Conservation (phyloP, 352 stramenopile species). For the Phytophthora ramorum region DNA sequence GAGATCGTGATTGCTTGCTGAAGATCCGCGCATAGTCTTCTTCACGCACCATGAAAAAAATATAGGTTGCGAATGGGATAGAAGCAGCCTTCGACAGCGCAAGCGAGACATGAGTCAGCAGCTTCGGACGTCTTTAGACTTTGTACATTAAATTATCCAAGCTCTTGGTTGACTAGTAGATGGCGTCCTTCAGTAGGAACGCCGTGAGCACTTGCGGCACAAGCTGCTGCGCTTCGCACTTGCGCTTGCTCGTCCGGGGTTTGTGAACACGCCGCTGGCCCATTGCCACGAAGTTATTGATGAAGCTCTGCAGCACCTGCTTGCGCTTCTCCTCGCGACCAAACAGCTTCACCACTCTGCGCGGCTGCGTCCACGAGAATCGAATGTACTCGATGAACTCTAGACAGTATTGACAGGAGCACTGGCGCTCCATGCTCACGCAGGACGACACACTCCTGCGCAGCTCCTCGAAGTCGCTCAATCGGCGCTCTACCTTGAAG, state of each 20-base stretch:
- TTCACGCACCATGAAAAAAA: neutral
- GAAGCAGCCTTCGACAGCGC: too few relatives aligned
- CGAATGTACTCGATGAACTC: slow-evolving; percentile 43
- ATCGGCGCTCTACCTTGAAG: slow-evolving; percentile 51
- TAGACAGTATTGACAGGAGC: slow-evolving; percentile 57
- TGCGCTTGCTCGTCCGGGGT: slow-evolving; percentile 13
- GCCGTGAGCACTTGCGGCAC: slow-evolving; percentile 42
- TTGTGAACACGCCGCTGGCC: slow-evolving; percentile 32
- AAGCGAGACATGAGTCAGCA: too few relatives aligned
- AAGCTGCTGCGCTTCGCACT: slow-evolving; percentile 41
- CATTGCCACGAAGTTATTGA: slow-evolving; percentile 47
- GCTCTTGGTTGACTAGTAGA: slow-evolving; percentile 8
- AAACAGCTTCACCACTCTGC: neutral
- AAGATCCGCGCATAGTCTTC: neutral
- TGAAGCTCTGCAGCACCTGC: slow-evolving; percentile 44
- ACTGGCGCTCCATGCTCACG: slow-evolving; percentile 44
- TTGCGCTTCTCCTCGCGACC: neutral
- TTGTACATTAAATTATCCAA: neutral
- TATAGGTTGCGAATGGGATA: neutral
- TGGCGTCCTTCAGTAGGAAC: slow-evolving; percentile 37
- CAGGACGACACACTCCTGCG: slow-evolving; percentile 36
- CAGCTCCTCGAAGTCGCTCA: slow-evolving; percentile 57
- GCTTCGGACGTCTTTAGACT: neutral
- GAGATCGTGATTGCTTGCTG: neutral
- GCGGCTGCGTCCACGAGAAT: neutral